Conservation (phyloP, 2,329 filamentous ascomycete genomes). For the Tolypocladium capitatum region DNA sequence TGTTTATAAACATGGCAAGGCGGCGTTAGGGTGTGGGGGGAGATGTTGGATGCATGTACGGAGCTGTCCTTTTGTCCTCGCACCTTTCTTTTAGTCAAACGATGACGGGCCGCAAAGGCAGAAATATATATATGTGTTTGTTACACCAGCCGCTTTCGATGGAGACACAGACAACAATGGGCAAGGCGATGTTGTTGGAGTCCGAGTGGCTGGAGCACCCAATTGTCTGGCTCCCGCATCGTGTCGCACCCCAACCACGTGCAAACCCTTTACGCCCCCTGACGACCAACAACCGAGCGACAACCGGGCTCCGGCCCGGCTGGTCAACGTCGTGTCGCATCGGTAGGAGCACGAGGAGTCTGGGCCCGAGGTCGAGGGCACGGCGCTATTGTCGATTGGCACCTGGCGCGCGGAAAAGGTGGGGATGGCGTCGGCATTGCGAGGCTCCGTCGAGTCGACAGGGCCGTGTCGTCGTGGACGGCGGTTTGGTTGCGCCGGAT, state of each 20-base stretch:
- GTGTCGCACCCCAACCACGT: too few relatives aligned
- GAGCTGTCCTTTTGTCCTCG: neutral
- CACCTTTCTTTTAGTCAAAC: neutral
- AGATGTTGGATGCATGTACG: neutral
- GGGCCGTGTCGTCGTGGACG: neutral
- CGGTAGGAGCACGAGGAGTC: neutral
- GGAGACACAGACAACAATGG: neutral
- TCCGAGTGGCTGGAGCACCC: neutral
- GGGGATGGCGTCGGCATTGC: neutral
- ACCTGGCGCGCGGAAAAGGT: neutral
- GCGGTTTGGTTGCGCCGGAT: neutral
- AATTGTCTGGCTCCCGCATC: neutral
- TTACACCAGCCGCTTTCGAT: too few relatives aligned
- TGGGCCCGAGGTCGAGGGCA: neutral
- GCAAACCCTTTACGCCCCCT: too few relatives aligned
- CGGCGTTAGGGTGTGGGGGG: neutral
- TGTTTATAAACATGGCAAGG: neutral
- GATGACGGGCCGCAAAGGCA: neutral
- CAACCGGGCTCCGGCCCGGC: neutral
- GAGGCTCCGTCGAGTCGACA: neutral
- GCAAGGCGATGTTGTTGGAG: neutral
- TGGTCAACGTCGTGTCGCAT: too few relatives aligned
- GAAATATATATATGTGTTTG: too few relatives aligned
- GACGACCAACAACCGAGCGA: too few relatives aligned
- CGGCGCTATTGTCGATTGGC: neutral